These are phyloP conservation scores for Fusarium tricinctum DNA, from an alignment of 2,329 filamentous ascomycete genomes.

Conservation along the genomic window DNA sequence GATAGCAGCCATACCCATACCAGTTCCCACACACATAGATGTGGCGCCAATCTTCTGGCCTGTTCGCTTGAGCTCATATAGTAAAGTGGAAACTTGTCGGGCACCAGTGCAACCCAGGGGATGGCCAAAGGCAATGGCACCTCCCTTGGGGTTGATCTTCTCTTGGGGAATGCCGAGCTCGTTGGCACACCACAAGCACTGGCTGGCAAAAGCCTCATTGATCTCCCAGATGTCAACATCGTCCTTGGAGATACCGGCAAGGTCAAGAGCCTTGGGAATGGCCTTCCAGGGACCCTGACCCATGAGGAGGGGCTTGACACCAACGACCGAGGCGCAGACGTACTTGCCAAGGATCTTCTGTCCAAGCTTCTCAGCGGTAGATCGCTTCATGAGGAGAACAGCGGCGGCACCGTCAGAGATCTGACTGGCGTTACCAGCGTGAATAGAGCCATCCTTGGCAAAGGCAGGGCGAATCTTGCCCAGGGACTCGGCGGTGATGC, in stretches of 20 bases:
- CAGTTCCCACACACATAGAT: conserved; percentile 96
- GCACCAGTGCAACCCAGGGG: conserved; percentile 95
- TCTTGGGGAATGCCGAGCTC: conserved; percentile 84
- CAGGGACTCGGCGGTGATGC: conserved; percentile 90
- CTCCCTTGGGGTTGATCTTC: conserved; percentile 98
- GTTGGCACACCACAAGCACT: conserved; percentile 94
- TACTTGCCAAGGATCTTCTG: conserved; percentile 95
- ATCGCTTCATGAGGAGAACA: conserved; percentile 94
- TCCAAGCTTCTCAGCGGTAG: conserved; percentile 87
- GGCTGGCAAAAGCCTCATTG: conserved; percentile 97
- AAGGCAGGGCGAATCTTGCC: conserved; percentile 92
- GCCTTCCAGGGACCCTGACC: conserved; percentile 95
- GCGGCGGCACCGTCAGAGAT: conserved; percentile 96
- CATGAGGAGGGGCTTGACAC: conserved; percentile 94
- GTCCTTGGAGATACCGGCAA: conserved; percentile 86
- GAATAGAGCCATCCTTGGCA: conserved; percentile 90
- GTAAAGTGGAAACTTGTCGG: conserved; percentile 89
- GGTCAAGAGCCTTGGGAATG: conserved; percentile 90
- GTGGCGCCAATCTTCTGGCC: conserved; percentile 90
- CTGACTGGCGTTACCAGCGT: conserved; percentile 96
- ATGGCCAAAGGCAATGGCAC: conserved; percentile 95
- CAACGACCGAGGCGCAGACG: conserved; percentile 85
- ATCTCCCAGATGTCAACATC: conserved; percentile 99
- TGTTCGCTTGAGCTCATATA: conserved; percentile 89
- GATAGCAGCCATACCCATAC: conserved; percentile 97